A percentile compares a stretch with the other conserved stretches of the same genome.
Conservation (phyloP, 768 basidiomycete species). For the Lentinula raphanica region DNA sequence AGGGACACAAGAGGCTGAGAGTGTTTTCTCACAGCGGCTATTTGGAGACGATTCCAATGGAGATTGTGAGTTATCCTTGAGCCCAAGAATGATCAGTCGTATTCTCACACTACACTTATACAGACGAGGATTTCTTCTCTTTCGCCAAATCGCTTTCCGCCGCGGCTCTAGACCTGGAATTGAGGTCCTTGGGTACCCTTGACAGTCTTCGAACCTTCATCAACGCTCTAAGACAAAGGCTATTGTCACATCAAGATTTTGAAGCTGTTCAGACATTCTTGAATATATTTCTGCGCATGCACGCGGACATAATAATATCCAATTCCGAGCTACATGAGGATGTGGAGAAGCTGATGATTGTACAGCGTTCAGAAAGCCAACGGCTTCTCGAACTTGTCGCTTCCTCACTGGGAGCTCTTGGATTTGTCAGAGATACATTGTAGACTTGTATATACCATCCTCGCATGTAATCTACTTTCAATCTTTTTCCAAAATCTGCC, state of each 20-base stretch:
- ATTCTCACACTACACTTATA: too few relatives aligned
- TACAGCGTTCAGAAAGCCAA: constrained; percentile 74
- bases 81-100: constrained; percentile 1
- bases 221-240: constrained; percentile 63
- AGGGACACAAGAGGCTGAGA: constrained; percentile 46
- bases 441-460: constrained; percentile 23
- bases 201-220: constrained; percentile 66
- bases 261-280: constrained; percentile 91
- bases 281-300: constrained; percentile 77
- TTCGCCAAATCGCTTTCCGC: constrained; percentile 85
- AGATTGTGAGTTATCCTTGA: constrained; percentile 55
- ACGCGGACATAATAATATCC: constrained; percentile 73
- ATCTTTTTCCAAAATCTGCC: constrained; percentile 2
- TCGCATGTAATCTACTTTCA: not conserved
- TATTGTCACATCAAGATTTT: constrained; percentile 82
- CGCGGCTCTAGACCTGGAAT: constrained; percentile 85
- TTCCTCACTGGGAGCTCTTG: constrained; percentile 68
- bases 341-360: constrained; percentile 53
- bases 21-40: constrained; percentile 68
- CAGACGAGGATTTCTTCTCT: constrained; percentile 80
- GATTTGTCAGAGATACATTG: constrained; percentile 68
- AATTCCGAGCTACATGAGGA: constrained; percentile 59
- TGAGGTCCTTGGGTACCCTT: constrained; percentile 70
- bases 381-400: constrained; percentile 72
- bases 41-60: constrained; percentile 47